A percentile compares a stretch with the other conserved stretches of the same genome.
These are phyloP conservation scores for Saturnispora galanensis DNA, from an alignment of 805 yeast genomes.

Conservation along the genomic window DNA sequence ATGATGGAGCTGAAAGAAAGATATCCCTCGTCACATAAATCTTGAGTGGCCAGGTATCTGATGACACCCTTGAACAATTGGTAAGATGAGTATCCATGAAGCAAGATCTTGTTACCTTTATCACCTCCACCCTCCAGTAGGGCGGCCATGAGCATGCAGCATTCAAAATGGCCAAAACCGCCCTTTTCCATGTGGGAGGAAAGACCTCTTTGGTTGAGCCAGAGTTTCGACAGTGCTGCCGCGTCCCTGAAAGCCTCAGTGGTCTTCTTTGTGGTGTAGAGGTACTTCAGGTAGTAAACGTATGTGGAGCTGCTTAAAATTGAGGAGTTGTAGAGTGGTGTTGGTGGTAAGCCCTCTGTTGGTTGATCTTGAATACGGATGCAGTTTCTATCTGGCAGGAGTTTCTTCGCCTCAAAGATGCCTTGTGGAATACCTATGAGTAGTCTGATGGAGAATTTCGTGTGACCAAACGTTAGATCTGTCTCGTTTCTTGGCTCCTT, in stretches of 20 bases:
- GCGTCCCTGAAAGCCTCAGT: constrained; percentile 84
- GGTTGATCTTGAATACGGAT: constrained; percentile 48
- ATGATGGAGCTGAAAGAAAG: constrained; percentile 52
- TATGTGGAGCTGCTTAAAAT: constrained; percentile 59
- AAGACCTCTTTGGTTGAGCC: constrained; percentile 86
- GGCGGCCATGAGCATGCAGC: constrained; percentile 70
- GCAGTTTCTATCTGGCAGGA: constrained; percentile 73
- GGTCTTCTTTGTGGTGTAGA: constrained; percentile 65
- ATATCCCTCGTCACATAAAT: constrained; percentile 52
- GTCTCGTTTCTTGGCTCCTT: constrained; percentile 33
- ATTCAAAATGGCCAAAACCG: constrained; percentile 92
- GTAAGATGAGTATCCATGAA: constrained; percentile 85
- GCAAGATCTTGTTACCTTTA: constrained; percentile 62
- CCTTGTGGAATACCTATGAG: constrained; percentile 66
- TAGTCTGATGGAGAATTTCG: constrained; percentile 63
- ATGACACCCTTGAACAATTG: constrained; percentile 88
- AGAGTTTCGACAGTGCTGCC: constrained; percentile 71
- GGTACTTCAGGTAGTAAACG: constrained; percentile 60
- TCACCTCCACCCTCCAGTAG: constrained; percentile 75
- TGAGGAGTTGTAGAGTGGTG: constrained; percentile 82
- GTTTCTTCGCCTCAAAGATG: constrained; percentile 62
- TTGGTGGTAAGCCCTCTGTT: constrained; percentile 38
- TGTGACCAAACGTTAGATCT: constrained; percentile 50
- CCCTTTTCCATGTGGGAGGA: constrained; percentile 48
- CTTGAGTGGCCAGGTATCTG: constrained; percentile 72